These are phyloP conservation scores for Boletus coccyginus DNA, from an alignment of 768 basidiomycete species.

Conservation along the genomic window DNA sequence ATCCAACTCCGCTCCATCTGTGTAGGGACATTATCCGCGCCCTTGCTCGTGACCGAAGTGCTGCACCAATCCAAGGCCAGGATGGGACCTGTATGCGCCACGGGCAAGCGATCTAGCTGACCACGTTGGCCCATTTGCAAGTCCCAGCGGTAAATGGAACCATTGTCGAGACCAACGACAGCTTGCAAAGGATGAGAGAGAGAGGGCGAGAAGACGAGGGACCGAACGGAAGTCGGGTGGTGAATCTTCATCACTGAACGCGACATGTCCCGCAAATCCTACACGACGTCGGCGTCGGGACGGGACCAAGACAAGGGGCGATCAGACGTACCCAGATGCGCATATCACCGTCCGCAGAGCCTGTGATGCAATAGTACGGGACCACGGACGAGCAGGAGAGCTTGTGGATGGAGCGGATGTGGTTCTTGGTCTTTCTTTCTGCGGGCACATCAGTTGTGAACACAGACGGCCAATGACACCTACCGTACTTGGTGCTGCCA, in stretches of 20 bases:
- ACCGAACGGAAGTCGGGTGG: conserved; percentile 66
- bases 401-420: conserved; percentile 69
- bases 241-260: conserved; percentile 69
- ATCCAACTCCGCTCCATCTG: conserved; percentile 60
- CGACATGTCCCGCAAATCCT: conserved; percentile 75
- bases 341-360: conserved; percentile 77
- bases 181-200: conserved; percentile 65
- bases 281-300: conserved; percentile 6
- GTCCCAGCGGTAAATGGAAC: conserved; percentile 77
- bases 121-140: conserved; percentile 75
- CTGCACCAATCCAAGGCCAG: conserved; percentile 72
- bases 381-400: conserved; percentile 66
- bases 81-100: conserved; percentile 72
- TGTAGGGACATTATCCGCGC: conserved; percentile 10
- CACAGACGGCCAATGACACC: conserved; percentile 17
- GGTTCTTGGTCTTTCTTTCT: conserved; percentile 69
- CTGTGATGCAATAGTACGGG: conserved; percentile 72
- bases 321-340: conserved; percentile 66
- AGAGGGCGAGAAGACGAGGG: conserved; percentile 68
- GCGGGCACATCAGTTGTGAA: conserved; percentile 11
- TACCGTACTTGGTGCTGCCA: conserved; percentile 70
- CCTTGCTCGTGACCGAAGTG: conserved; percentile 23
- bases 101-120: conserved; percentile 64
- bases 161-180: conserved; percentile 66
- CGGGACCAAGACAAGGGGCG: neutral